These are phyloP conservation scores for Calamus simplicifolius DNA, from an alignment of 176 grass and related monocot species.

Conservation along the genomic window DNA sequence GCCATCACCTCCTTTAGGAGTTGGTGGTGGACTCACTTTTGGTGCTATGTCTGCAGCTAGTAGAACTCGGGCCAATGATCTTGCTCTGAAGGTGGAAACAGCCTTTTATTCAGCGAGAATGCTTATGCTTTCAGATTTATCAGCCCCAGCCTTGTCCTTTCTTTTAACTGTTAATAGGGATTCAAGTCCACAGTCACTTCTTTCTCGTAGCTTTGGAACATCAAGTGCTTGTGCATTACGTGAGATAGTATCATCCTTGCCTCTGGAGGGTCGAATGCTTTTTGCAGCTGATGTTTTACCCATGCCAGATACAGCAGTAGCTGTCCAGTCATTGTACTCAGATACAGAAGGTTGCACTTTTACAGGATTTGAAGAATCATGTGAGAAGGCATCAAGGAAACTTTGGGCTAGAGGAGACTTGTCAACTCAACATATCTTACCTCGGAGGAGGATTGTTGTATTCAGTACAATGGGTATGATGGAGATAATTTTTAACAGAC, in stretches of 20 bases:
- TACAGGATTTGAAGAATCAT: constrained; percentile 44
- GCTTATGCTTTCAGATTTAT: constrained; percentile 84
- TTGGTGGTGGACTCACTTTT: constrained; percentile 53
- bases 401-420: constrained; percentile 88
- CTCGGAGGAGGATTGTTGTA: constrained; percentile 75
- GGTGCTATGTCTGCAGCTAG: constrained; percentile 55
- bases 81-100: constrained; percentile 87
- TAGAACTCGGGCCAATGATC: constrained; percentile 70
- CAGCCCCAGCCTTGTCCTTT: constrained; percentile 63
- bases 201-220: constrained; percentile 58
- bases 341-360: constrained; percentile 47
- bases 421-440: constrained; percentile 90
- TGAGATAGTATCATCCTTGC: constrained; percentile 78
- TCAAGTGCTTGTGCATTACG: constrained; percentile 61
- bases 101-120: constrained; percentile 85
- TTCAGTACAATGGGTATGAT: constrained; percentile 92
- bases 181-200: constrained; percentile 64
- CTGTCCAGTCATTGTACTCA: constrained; percentile 70
- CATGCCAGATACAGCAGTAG: constrained; percentile 49
- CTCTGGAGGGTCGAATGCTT: constrained; percentile 85
- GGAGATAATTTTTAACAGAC: constrained; percentile 84
- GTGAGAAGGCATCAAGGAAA: constrained; percentile 50
- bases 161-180: constrained; percentile 85
- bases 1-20: constrained; percentile 80
- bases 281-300: constrained; percentile 80